Percentiles rank a stretch among this genome's conserved stretches.
phyloP scores from a whole-genome alignment of 2,329 filamentous ascomycete species.

The Endoconidiophora laricicola region DNA sequence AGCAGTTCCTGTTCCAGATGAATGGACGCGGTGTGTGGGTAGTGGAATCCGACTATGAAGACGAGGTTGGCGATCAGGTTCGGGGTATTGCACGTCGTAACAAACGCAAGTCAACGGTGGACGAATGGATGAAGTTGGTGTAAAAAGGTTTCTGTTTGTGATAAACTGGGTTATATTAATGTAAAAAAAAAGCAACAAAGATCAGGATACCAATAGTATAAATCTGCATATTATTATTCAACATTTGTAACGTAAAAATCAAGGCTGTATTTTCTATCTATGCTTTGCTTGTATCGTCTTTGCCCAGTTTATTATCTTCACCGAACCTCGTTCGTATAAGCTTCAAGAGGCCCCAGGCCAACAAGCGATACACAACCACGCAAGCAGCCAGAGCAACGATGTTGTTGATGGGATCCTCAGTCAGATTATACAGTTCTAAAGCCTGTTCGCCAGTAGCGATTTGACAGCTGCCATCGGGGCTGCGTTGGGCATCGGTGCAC shows the following conservation, averaged over 20 bases:
- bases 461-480: conserved; percentile 44
- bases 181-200: not conserved
- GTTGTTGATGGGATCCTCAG: conserved; percentile 43
- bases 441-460: conserved; percentile 52
- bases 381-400: conserved; percentile 46
- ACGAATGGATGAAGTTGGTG: too few species aligned
- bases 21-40: conserved; percentile 6
- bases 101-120: too few species aligned
- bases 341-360: conserved; percentile 44
- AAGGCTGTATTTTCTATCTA: not conserved
- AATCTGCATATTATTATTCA: not conserved
- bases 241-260: too few species aligned
- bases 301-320: not conserved
- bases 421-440: conserved; percentile 47
- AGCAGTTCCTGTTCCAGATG: conserved; percentile 8
- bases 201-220: not conserved
- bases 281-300: not conserved
- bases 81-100: not conserved
- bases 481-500: conserved; percentile 41
- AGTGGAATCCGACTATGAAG: conserved; percentile 4
- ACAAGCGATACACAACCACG: conserved; percentile 45
- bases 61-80: not conserved
- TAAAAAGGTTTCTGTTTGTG: too few species aligned
- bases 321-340: conserved; percentile 20
- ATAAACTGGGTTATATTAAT: too few species aligned